These are phyloP conservation scores for Moesziomyces parantarcticus DNA, from an alignment of 1,284 basidiomycete species.

Conservation along the genomic window DNA sequence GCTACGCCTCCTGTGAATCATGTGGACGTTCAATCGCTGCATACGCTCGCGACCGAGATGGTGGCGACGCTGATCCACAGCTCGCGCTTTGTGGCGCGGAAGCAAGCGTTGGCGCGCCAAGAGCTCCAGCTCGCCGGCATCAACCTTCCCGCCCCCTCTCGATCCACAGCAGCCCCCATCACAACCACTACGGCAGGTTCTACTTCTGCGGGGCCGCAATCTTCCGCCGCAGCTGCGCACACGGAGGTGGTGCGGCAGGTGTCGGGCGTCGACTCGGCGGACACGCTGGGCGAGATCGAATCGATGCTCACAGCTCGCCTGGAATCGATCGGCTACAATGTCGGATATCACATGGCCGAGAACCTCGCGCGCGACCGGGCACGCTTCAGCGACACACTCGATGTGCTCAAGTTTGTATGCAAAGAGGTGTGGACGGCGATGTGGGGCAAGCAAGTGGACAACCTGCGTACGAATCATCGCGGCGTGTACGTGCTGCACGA, in stretches of 20 bases:
- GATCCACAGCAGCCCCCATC: not conserved
- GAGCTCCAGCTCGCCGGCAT: slow-evolving; percentile 37
- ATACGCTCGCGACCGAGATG: slow-evolving; percentile 85
- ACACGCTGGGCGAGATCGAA: slow-evolving; percentile 72
- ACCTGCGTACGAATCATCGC: slow-evolving; percentile 90
- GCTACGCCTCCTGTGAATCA: slow-evolving; percentile 68
- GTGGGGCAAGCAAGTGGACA: slow-evolving; percentile 95
- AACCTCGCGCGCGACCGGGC: slow-evolving; percentile 79
- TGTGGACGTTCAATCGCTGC: slow-evolving; percentile 81
- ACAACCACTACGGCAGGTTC: slow-evolving; percentile 2
- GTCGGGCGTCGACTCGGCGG: slow-evolving; percentile 34
- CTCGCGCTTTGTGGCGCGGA: slow-evolving; percentile 65
- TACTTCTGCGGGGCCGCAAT: slow-evolving; percentile 2
- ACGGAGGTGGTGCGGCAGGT: slow-evolving; percentile 40
- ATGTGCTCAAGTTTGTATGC: slow-evolving; percentile 93
- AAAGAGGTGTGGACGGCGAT: slow-evolving; percentile 90
- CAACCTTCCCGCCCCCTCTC: slow-evolving; percentile 5
- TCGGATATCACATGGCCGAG: slow-evolving; percentile 86
- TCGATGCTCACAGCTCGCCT: slow-evolving; percentile 77
- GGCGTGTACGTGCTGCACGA: slow-evolving; percentile 94
- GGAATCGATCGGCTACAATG: slow-evolving; percentile 85
- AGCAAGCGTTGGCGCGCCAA: slow-evolving; percentile 71
- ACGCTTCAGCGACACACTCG: slow-evolving; percentile 83
- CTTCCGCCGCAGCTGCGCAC: slow-evolving; percentile 5
- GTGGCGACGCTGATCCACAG: slow-evolving; percentile 61